Base-by-base conservation (phyloP, 306 rosid species). In the Lotus japonicus region DNA sequence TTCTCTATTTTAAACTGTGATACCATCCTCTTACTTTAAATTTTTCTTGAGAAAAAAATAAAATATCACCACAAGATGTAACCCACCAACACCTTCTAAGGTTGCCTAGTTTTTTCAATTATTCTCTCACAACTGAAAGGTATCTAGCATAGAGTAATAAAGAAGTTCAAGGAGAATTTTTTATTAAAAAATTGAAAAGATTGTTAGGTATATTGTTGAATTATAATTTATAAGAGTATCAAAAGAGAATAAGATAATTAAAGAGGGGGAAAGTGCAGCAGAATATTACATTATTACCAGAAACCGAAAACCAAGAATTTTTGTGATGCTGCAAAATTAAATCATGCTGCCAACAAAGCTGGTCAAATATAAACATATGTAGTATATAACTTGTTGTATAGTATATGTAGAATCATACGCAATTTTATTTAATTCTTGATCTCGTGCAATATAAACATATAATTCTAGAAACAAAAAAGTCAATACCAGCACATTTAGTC, bases 111-210 rank as follows among this genome's bases (percentile, higher is more conserved):
- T 77, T 70, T 71, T 36, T 63, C 64, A 71, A 71, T 71, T 57
- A 71, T 78, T 71, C 64, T 58, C 51, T 72, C 43, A 6, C 66
- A 72, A 17, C 61, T 66, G 52, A 58, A 66, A 59, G 66, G 82
- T 66, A 59, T 72, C 70, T 50, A 31, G 9, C 14, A 60, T 58
- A 39, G 18, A 58, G 43, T 44, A 58, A 38, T 11, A 58, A 64
- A 71, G 17, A 57, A 71, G 38, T 56, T 57, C 64, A 50, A 14
- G 31, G 38, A 38, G 19, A 55, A 33, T 72, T 44, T 26, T 54
- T 62, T 44, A 11, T 1, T 5, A 52, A 31, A 70, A 62, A 12
- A 36, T 52, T 44, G 70, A 72, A 72, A 72, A 72, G 75, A 59
- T 68, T 7, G 56, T 73, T 73, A 73, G 72, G 83, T 59, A 60